Conservation (phyloP, 345 rosid genomes). For the Adansonia digitata region DNA sequence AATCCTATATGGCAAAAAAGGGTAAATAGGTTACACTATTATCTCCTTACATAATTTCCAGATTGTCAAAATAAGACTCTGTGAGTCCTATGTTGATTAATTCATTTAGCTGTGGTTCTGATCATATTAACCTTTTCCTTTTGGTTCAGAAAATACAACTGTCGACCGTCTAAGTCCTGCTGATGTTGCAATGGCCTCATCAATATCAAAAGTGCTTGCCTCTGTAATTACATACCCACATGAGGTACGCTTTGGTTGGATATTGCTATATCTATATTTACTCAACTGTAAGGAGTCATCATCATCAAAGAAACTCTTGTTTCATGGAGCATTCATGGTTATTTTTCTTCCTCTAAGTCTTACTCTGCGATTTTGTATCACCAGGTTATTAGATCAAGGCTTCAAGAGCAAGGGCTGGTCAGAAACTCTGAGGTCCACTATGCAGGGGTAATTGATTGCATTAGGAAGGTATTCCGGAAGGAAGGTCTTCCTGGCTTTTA, state of each 20-base stretch:
- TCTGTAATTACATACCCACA: slow-evolving; percentile 88
- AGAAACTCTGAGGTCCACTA: slow-evolving; percentile 46
- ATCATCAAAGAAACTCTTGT: neutral
- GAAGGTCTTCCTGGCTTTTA: slow-evolving; percentile 74
- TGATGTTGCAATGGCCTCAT: slow-evolving; percentile 73
- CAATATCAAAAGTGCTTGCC: slow-evolving; percentile 74
- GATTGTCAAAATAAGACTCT: neutral
- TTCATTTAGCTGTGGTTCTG: slow-evolving; percentile 15
- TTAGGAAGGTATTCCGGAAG: slow-evolving; percentile 62
- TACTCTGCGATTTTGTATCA: slow-evolving; percentile 10
- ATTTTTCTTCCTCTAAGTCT: neutral
- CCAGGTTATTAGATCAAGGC: slow-evolving; percentile 84
- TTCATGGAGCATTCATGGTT: neutral
- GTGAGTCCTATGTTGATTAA: neutral
- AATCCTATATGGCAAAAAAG: slow-evolving; percentile 61
- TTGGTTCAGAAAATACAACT: slow-evolving; percentile 49
- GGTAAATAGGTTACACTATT: slow-evolving; percentile 34
- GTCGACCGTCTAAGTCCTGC: slow-evolving; percentile 56
- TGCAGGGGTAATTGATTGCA: slow-evolving; percentile 65
- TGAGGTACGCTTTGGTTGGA: slow-evolving; percentile 48
- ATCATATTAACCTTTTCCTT: slow-evolving; percentile 13
- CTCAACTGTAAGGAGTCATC: neutral
- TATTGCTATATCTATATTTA: neutral
- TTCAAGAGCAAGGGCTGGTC: slow-evolving; percentile 89
- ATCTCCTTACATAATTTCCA: neutral